Percentiles rank a stretch among this genome's conserved stretches.
phyloP scores from a whole-genome alignment of 352 stramenopile species.

The Pythium monospermum region DNA sequence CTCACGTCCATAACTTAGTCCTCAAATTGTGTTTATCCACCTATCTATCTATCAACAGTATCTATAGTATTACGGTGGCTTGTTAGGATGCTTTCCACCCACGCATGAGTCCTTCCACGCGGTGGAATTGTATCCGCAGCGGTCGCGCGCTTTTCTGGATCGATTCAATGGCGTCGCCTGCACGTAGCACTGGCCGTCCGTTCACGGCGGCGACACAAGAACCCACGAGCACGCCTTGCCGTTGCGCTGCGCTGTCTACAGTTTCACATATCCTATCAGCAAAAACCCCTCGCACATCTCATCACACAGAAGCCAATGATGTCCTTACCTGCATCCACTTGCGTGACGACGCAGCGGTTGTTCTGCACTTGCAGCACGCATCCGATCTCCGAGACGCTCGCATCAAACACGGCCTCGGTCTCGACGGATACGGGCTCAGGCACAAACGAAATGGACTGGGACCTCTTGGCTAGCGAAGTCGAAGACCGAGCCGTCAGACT shows the following conservation, averaged over 20 bases:
- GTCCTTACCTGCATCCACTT: conserved; percentile 39
- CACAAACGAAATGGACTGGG: conserved; percentile 43
- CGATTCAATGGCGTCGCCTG: conserved; percentile 38
- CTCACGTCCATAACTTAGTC: conserved; percentile 10
- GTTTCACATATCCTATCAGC: too few species aligned
- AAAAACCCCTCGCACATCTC: too few species aligned
- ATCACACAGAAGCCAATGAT: too few species aligned
- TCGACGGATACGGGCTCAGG: conserved; percentile 54
- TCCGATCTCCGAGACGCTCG: conserved; percentile 39
- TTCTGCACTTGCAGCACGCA: conserved; percentile 47
- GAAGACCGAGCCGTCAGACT: neutral
- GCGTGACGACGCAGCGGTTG: conserved; percentile 54
- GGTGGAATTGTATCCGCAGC: conserved; percentile 61
- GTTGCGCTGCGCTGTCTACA: conserved; percentile 42
- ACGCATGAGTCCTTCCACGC: conserved; percentile 74
- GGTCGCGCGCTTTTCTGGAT: conserved; percentile 54
- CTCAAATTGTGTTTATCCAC: neutral
- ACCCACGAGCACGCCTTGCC: conserved; percentile 57
- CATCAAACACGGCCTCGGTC: conserved; percentile 50
- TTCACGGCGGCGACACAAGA: conserved; percentile 67
- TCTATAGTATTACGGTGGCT: neutral
- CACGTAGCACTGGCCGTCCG: conserved; percentile 39
- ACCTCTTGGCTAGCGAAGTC: neutral
- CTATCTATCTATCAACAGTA: neutral
- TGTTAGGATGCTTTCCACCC: conserved; percentile 34